phyloP scores from a whole-genome alignment of 2,329 filamentous ascomycete species.

The Chaetomiaceae sp. region DNA sequence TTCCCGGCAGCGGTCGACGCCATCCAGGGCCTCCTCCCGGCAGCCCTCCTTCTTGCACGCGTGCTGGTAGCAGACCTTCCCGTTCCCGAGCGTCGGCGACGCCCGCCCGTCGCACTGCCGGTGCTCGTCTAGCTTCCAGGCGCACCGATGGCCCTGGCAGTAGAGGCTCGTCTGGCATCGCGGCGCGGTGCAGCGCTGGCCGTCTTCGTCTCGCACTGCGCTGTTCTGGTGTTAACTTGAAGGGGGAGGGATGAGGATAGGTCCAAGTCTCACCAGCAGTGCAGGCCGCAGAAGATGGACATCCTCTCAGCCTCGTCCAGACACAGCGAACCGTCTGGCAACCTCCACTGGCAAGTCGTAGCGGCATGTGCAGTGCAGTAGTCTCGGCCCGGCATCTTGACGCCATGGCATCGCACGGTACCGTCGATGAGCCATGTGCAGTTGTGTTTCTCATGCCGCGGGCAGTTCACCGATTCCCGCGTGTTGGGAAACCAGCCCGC shows the following conservation, averaged over 20 bases:
- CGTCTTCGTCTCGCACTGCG: not conserved
- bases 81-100: not conserved
- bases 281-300: not conserved
- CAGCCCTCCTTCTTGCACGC: not conserved
- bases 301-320: not conserved
- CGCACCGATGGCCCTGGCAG: constrained; percentile 1
- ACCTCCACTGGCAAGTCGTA: not conserved
- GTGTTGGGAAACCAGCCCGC: constrained; percentile 2
- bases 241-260: too few species aligned
- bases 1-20: not conserved
- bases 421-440: not conserved
- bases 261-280: constrained; percentile 3
- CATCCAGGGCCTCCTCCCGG: not conserved
- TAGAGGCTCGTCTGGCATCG: not conserved
- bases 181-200: not conserved
- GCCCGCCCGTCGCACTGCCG: not conserved
- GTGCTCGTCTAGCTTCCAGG: not conserved
- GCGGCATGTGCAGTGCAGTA: constrained; percentile 1
- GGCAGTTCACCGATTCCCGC: constrained; percentile 1
- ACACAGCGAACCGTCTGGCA: not conserved
- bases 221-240: too few species aligned
- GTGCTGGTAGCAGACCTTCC: not conserved
- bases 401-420: not conserved
- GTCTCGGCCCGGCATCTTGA: not conserved
- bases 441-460: constrained; percentile 3